Evolutionary conservation across 192 early-diverging fungal genomes (phyloP).

Genomic region (Coemansia pectinata): DNA sequence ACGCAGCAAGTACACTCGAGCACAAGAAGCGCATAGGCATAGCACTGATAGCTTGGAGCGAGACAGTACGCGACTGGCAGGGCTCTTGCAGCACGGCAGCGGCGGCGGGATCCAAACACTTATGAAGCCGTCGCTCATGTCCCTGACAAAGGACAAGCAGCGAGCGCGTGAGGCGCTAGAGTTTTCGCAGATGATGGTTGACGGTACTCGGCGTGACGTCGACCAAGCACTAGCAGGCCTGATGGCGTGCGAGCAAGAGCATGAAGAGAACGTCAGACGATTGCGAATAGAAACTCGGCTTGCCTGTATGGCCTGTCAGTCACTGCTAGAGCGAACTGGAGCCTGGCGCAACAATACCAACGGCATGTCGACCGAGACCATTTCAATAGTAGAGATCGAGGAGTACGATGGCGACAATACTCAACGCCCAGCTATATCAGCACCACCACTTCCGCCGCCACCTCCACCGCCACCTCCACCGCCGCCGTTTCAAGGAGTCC

Average conservation of each 20-base stretch:
- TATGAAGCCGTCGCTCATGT: background rate
- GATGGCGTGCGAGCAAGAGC: constrained; percentile 4
- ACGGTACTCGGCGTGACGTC: background rate
- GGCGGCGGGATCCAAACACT: background rate
- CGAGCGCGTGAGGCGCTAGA: constrained; percentile 3
- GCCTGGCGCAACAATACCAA: background rate
- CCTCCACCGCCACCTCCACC: background rate
- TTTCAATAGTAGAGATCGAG: constrained; percentile 4
- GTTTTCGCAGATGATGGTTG: constrained; percentile 7
- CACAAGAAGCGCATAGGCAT: background rate
- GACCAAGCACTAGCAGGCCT: background rate
- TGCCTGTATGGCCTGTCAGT: background rate
- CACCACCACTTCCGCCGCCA: background rate
- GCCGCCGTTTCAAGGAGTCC: background rate
- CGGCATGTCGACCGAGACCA: background rate
- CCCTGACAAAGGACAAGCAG: constrained; percentile 4
- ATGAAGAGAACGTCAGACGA: background rate
- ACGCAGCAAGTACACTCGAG: background rate
- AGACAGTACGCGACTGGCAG: constrained; percentile 1
- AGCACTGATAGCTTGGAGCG: constrained; percentile 3
- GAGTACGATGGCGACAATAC: background rate
- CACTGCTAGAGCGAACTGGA: background rate
- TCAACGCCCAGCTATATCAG: background rate
- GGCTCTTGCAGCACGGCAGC: background rate
- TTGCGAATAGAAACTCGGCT: background rate